A percentile compares a stretch with the other conserved stretches of the same genome.
Evolutionary conservation across 331 rosid genomes (phyloP).

Genomic region (Quercus tomentella): DNA sequence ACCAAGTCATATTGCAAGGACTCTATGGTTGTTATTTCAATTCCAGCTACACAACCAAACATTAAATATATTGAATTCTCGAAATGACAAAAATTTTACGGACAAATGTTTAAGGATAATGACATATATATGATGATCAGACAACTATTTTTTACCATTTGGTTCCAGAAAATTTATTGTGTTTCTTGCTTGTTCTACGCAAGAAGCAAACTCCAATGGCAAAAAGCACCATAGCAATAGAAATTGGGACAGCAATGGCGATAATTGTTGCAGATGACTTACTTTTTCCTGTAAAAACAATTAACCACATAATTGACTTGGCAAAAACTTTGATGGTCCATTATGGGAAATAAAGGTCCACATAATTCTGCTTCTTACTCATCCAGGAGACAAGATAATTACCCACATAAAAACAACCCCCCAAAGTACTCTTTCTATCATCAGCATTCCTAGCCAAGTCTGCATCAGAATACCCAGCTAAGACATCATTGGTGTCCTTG

Average conservation of each 20-base stretch:
- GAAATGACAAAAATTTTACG: too few relatives aligned
- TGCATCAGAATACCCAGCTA: too few relatives aligned
- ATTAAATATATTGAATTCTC: background rate
- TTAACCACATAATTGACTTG: background rate
- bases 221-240: constrained; percentile 8
- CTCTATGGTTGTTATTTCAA: constrained; percentile 26
- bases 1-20: constrained; percentile 44
- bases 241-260: constrained; percentile 23
- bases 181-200: constrained; percentile 16
- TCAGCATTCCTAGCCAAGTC: too few relatives aligned
- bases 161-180: constrained; percentile 10
- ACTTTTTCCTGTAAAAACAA: constrained; percentile 20
- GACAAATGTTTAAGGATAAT: too few relatives aligned
- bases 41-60: constrained; percentile 22
- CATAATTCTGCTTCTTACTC: too few relatives aligned
- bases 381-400: too few relatives aligned
- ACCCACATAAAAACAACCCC: too few relatives aligned
- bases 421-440: too few relatives aligned
- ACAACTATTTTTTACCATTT: background rate
- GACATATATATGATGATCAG: too few relatives aligned
- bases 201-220: constrained; percentile 15
- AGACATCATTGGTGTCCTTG: too few relatives aligned
- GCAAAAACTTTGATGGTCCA: background rate
- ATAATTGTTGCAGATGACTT: background rate
- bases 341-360: too few relatives aligned